Evolutionary conservation across 2,329 filamentous ascomycete genomes (phyloP).

Genomic region (Pseudocercospora musae): DNA sequence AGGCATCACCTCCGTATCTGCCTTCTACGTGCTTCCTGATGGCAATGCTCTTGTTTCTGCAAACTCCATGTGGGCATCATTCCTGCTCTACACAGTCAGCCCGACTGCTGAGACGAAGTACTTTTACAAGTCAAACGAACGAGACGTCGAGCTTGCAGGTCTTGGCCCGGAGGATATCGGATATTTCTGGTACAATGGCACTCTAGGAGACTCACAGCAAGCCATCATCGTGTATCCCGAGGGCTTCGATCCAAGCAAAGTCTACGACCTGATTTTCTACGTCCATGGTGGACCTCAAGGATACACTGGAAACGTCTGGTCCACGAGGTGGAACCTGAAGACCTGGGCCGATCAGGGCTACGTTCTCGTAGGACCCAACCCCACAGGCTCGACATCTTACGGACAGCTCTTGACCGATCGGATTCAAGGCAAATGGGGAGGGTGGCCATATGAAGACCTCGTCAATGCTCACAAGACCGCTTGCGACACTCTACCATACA

Average conservation of each 20-base stretch:
- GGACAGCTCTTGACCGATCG: slow-evolving; percentile 31
- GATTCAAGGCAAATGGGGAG: slow-evolving; percentile 25
- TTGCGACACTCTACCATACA: slow-evolving; percentile 22
- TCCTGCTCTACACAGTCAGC: slow-evolving; percentile 22
- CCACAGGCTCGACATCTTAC: slow-evolving; percentile 31
- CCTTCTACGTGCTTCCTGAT: slow-evolving; percentile 25
- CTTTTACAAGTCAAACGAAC: slow-evolving; percentile 27
- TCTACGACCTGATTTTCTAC: slow-evolving; percentile 31
- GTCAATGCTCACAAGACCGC: slow-evolving; percentile 24
- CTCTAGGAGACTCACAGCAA: slow-evolving; percentile 26
- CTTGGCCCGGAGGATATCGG: slow-evolving; percentile 22
- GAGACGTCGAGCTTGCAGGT: slow-evolving; percentile 23
- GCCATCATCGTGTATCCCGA: slow-evolving; percentile 27
- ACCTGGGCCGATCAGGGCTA: slow-evolving; percentile 35
- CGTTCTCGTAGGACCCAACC: slow-evolving; percentile 32
- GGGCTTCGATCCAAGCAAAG: slow-evolving; percentile 25
- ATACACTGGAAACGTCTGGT: slow-evolving; percentile 29
- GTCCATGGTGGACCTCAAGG: slow-evolving; percentile 34
- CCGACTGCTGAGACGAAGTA: slow-evolving; percentile 18
- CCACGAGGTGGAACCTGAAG: slow-evolving; percentile 31
- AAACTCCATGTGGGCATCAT: slow-evolving; percentile 23
- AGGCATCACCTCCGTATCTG: slow-evolving; percentile 22
- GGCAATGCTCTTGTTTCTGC: slow-evolving; percentile 23
- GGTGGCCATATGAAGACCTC: slow-evolving; percentile 27
- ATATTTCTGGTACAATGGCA: slow-evolving; percentile 27